Conservation (phyloP, 371 early-diverging fungal genomes). For the Dinochytrium kinnereticum region DNA sequence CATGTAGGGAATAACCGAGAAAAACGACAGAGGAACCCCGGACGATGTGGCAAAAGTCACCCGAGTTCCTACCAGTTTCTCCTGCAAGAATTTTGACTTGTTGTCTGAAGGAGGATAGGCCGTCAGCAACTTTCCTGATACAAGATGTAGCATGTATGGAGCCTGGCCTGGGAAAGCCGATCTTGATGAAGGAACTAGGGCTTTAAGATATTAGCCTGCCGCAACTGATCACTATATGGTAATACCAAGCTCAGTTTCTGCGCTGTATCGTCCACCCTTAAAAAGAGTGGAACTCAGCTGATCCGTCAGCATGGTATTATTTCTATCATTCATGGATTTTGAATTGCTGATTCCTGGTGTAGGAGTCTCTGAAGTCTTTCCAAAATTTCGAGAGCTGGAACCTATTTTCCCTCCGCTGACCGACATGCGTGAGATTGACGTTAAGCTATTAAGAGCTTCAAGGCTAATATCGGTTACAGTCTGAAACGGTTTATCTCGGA, state of each 20-base stretch:
- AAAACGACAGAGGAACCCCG: constrained; percentile 39
- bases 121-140: not conserved
- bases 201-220: not conserved
- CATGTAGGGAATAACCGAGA: constrained; percentile 40
- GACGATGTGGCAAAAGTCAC: constrained; percentile 17
- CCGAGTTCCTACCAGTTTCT: not conserved
- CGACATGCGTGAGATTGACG: constrained; percentile 3
- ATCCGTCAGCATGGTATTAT: not conserved
- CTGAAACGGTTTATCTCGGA: constrained; percentile 3
- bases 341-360: not conserved
- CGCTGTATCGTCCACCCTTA: not conserved
- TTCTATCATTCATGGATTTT: not conserved
- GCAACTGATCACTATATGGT: not conserved
- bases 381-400: not conserved
- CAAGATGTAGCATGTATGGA: constrained; percentile 1
- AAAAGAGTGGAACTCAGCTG: not conserved
- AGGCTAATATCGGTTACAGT: constrained; percentile 5
- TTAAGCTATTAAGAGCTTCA: not conserved
- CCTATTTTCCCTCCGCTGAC: constrained; percentile 3
- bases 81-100: constrained; percentile 8
- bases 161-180: not conserved
- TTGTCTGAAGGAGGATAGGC: not conserved
- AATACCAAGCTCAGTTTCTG: not conserved
- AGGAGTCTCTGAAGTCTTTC: not conserved
- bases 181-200: not conserved